These are phyloP conservation scores for Eutypella sp. DNA, from an alignment of 2,329 filamentous ascomycete species.

Conservation along the genomic window DNA sequence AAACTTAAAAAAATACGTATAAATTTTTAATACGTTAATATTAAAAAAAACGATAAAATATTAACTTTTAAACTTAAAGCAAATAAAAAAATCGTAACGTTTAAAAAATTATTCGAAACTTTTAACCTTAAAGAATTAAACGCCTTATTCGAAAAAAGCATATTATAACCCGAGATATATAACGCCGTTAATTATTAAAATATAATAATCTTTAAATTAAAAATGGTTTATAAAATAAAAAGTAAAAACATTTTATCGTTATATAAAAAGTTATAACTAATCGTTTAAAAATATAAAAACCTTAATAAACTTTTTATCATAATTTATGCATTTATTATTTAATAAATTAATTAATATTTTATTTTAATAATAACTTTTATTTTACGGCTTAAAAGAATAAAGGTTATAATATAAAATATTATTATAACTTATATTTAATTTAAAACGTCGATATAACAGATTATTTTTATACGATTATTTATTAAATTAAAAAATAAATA, in stretches of 20 bases:
- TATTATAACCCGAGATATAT: neutral
- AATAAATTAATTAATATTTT: neutral
- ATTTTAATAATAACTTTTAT: neutral
- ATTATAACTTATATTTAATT: neutral
- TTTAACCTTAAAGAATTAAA: neutral
- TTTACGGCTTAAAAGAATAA: no score
- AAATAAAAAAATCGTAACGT: neutral
- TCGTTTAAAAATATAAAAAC: neutral
- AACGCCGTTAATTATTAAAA: neutral
- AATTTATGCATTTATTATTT: neutral
- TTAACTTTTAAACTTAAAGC: neutral
- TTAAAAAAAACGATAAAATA: no score
- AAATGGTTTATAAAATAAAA: neutral
- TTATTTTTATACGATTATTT: neutral
- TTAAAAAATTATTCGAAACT: no score
- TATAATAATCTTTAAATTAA: neutral
- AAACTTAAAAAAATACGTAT: no score
- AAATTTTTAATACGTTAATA: no score
- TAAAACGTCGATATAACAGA: neutral
- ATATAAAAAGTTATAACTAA: neutral
- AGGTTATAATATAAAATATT: neutral
- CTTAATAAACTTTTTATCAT: neutral
- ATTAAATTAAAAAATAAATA: neutral
- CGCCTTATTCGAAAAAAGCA: neutral
- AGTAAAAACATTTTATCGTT: neutral